Conservation (phyloP, 495 filamentous ascomycete species). For the Haplographium delicatum region DNA sequence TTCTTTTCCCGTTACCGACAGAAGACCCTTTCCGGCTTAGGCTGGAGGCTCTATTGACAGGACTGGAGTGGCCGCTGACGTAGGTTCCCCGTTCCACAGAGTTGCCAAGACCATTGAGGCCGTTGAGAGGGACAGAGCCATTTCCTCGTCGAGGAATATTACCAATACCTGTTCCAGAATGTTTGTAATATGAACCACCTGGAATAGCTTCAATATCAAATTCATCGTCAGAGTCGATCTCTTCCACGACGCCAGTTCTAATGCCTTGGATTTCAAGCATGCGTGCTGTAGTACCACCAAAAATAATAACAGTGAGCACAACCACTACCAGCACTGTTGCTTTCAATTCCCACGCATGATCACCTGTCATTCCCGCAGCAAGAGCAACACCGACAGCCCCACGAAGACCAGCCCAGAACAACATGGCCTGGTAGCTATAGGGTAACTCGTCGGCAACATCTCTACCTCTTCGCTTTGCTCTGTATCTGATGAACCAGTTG, state of each 20-base stretch:
- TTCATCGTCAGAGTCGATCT: constrained; percentile 94
- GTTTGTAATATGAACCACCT: constrained; percentile 73
- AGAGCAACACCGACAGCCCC: constrained; percentile 95
- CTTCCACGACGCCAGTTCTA: constrained; percentile 90
- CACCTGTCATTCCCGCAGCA: constrained; percentile 78
- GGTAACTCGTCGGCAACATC: constrained; percentile 87
- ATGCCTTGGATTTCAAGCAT: constrained; percentile 97
- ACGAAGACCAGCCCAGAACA: constrained; percentile 96
- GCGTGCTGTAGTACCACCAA: constrained; percentile 95
- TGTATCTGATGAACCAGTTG: constrained; percentile 90
- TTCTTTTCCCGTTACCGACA: constrained; percentile 21
- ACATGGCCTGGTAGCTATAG: constrained; percentile 90
- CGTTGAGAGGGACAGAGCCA: constrained; percentile 51
- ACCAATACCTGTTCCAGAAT: constrained; percentile 58
- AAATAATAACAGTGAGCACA: constrained; percentile 96
- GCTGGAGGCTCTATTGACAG: constrained; percentile 36
- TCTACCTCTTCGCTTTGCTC: constrained; percentile 70
- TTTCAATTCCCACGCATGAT: constrained; percentile 70
- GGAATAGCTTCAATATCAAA: constrained; percentile 90
- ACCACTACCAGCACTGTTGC: constrained; percentile 96
- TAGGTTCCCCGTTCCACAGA: constrained; percentile 45
- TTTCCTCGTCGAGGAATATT: constrained; percentile 62
- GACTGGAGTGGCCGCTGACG: constrained; percentile 48
- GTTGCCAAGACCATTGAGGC: constrained; percentile 29
- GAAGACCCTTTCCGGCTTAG: constrained; percentile 45